Evolutionary conservation across 176 grass and related monocot species (phyloP), one percentile per base, ranked within the genome.

Genomic region (Phoenix dactylifera): DNA sequence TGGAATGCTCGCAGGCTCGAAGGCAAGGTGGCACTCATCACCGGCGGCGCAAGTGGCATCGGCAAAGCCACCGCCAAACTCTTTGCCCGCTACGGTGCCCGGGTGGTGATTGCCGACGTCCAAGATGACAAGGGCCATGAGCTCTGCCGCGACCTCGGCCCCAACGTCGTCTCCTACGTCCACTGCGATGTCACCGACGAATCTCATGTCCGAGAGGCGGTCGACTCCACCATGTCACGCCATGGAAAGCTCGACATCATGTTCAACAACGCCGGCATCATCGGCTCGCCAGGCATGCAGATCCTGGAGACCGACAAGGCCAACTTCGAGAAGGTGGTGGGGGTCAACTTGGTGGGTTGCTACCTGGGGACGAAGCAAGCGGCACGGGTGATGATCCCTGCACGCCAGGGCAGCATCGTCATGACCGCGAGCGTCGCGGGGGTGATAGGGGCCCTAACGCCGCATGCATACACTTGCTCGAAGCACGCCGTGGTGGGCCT

Each of bases 401-500:
- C 22, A 9, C 14, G 59, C 59, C 12, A 24, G 3, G 23, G 57
- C n/a, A 22, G 59, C 28, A 62, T 44, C 59, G 30, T 62, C n/a
- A 62, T 30, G 59, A 62, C 59, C 9, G 17, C 59, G 59, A 62
- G 59, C 59, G 5, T 19, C 29, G 28, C 29, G 29, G 30, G 29
- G 1, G 29, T 20, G 29, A 44, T 62, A 4, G 59, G 29, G 16
- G 59, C 29, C 0, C 0, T 62, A 17, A 6, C n/a, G 18, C 17
- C 29, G 17, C 28, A 17, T 5, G 26, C 9, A 3, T 62, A 62
- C 59, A 22, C 30, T 4, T 62, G 28, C 59, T 48, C 59, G 29
- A 62, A 62, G 59, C 29, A 62, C 59, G 59, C 59, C 7, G 29
- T 62, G 50, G n/a, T n/a, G n/a, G n/a, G n/a, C n/a, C n/a, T n/a